Evolutionary conservation across 805 yeast species (phyloP).

Genomic region (Hanseniaspora vineae): DNA sequence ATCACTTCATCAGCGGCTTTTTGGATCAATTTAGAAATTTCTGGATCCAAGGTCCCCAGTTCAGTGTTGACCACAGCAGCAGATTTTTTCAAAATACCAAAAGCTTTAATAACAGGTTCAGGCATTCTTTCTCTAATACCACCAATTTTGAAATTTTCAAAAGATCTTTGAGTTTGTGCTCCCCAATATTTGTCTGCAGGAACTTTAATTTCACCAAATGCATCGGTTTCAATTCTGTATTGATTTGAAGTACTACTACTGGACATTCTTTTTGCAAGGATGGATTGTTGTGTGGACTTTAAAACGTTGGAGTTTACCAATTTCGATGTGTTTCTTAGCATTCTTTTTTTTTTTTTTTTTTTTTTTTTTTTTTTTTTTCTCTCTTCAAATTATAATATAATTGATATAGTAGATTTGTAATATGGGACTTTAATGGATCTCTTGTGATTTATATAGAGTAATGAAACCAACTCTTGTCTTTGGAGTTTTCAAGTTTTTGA

Average conservation of each 20-base stretch:
- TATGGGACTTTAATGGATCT: neutral
- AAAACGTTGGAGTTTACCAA: neutral
- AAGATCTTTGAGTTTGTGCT: constrained; percentile 93
- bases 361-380: too few relatives aligned
- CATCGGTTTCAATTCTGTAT: constrained; percentile 74
- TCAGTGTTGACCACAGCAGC: constrained; percentile 83
- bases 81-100: constrained; percentile 88
- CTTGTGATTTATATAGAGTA: too few relatives aligned
- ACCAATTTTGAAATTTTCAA: constrained; percentile 90
- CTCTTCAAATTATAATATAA: too few relatives aligned
- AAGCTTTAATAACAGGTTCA: constrained; percentile 77
- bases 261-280: constrained; percentile 1
- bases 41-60: constrained; percentile 74
- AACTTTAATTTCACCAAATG: constrained; percentile 93
- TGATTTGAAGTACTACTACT: constrained; percentile 1
- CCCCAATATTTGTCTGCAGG: constrained; percentile 88
- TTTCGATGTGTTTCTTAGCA: neutral
- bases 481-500: too few relatives aligned
- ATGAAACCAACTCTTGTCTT: too few relatives aligned
- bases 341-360: neutral
- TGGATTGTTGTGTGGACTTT: neutral
- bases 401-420: too few relatives aligned
- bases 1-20: constrained; percentile 92
- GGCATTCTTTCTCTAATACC: constrained; percentile 87
- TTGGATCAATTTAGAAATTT: constrained; percentile 72